phyloP scores from a whole-genome alignment of 2,329 filamentous ascomycete genomes.

The Beauveria asiatica region DNA sequence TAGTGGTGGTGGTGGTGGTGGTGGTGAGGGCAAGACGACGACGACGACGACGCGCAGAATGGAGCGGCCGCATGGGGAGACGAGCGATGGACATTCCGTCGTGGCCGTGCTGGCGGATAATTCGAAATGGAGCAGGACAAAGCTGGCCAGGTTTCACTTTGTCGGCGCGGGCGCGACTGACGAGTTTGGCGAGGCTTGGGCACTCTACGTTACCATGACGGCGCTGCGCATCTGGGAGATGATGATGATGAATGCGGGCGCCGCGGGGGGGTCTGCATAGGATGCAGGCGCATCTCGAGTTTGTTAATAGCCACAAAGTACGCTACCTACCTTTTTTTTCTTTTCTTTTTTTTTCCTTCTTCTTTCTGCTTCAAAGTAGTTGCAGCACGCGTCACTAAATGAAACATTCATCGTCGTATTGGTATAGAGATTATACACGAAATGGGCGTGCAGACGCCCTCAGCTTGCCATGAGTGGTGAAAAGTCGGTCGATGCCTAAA shows the following conservation, averaged over 20 bases:
- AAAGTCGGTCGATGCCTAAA: not conserved
- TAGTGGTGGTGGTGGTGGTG: too few relatives aligned
- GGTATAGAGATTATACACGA: not conserved
- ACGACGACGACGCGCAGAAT: not conserved
- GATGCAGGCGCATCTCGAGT: too few relatives aligned
- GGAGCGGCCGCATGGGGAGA: conserved; percentile 11
- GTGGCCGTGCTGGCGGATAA: conserved; percentile 29
- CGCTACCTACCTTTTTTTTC: too few relatives aligned
- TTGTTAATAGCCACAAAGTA: too few relatives aligned
- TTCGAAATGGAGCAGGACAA: conserved; percentile 13
- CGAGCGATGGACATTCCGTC: conserved; percentile 30
- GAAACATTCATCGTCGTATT: too few relatives aligned
- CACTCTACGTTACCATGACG: conserved; percentile 29
- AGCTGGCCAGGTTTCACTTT: conserved; percentile 30
- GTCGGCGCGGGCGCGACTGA: conserved; percentile 30
- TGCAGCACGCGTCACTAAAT: too few relatives aligned
- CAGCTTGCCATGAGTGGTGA: not conserved
- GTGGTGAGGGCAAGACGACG: not conserved
- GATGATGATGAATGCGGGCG: not conserved
- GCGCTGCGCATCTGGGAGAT: conserved; percentile 10
- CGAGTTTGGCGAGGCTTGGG: conserved; percentile 32
- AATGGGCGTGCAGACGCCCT: not conserved
- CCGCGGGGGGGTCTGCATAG: not conserved
- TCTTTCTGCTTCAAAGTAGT: too few relatives aligned
- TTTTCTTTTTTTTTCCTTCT: too few relatives aligned